These are phyloP conservation scores for Hygrocybe coccinea DNA, from an alignment of 768 basidiomycete genomes.

Conservation along the genomic window DNA sequence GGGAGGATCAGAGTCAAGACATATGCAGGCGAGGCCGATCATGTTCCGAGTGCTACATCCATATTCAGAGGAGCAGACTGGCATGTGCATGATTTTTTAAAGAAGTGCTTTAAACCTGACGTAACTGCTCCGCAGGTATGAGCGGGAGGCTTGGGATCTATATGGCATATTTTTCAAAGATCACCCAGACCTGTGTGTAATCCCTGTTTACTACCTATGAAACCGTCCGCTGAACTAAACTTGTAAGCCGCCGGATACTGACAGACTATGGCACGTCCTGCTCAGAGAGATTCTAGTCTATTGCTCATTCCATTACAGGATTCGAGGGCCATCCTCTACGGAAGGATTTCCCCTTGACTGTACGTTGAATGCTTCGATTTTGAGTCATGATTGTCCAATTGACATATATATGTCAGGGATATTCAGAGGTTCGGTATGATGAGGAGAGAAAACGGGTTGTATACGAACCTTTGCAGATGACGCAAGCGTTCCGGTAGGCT, in stretches of 20 bases:
- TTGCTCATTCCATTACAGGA: slow-evolving; percentile 40
- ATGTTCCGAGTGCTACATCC: slow-evolving; percentile 76
- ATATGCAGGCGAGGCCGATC: slow-evolving; percentile 87
- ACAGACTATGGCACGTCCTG: slow-evolving; percentile 83
- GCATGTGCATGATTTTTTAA: slow-evolving; percentile 39
- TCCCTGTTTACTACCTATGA: not conserved
- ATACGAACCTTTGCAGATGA: slow-evolving; percentile 95
- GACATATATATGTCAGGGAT: slow-evolving; percentile 57
- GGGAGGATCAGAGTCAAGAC: slow-evolving; percentile 95
- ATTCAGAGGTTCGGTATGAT: slow-evolving; percentile 95
- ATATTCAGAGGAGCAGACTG: slow-evolving; percentile 93
- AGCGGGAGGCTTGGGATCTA: slow-evolving; percentile 97
- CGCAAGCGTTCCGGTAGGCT: slow-evolving; percentile 90
- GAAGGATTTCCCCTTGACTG: slow-evolving; percentile 97
- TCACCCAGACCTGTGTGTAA: slow-evolving; percentile 89
- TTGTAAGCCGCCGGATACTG: slow-evolving; percentile 83
- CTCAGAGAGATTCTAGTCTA: not conserved
- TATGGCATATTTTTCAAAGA: slow-evolving; percentile 94
- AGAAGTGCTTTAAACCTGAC: not conserved
- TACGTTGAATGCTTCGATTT: slow-evolving; percentile 31
- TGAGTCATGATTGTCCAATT: not conserved
- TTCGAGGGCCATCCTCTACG: slow-evolving; percentile 97
- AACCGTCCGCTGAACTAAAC: not conserved
- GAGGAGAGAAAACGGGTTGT: slow-evolving; percentile 97
- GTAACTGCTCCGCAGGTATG: slow-evolving; percentile 57